Evolutionary conservation across 345 rosid genomes (phyloP), one percentile per base, ranked within the genome.

Genomic region (Ceriops tagal): DNA sequence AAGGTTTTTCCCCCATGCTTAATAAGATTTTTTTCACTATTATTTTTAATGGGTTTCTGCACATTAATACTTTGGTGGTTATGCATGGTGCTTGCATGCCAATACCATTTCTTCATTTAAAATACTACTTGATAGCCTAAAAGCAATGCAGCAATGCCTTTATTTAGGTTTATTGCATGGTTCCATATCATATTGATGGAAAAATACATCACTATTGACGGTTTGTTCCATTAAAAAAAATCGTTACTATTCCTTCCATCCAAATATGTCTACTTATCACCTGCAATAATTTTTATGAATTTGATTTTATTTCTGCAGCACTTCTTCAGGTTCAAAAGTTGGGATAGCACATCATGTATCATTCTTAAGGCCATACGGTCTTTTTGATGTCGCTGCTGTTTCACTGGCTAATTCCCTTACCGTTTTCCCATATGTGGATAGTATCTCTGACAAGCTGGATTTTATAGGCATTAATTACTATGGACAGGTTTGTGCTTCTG

Each of bases 331-430:
- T 52, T 39, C 81, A 30, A 65, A 80, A 51, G 97, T 93, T 68
- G 98, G 98, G 46, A 83, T 89, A 64, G 91, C 98, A 31, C 98
- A 93, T 76, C 93, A 89, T 78, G 98, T 91, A 74, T 88, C 98
- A 61, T 93, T 93, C 76, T 80, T 81, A 81, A 85, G 95, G 65
- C 98, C 98, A 53, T 88, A 88, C 76, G 97, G 97, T 66, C 87
- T 91, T 76, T 93, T 93, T 78, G 97, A 91, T 79, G 75, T 83
- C 67, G 88, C 95, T 57, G 91, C 95, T 19, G 91, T 93, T 74
- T 72, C 91, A 22, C 18, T 91, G 76, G 85, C 85, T 61, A 93
- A 89, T 75, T 88, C 95, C 62, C 87, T 91, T 77, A 82, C 96
- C 39, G 21, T 84, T 61, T 93, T 80, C 79, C 89, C 96, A n/a